These are phyloP conservation scores for Phytopythium delawarense DNA, from an alignment of 352 stramenopile species.

Conservation along the genomic window DNA sequence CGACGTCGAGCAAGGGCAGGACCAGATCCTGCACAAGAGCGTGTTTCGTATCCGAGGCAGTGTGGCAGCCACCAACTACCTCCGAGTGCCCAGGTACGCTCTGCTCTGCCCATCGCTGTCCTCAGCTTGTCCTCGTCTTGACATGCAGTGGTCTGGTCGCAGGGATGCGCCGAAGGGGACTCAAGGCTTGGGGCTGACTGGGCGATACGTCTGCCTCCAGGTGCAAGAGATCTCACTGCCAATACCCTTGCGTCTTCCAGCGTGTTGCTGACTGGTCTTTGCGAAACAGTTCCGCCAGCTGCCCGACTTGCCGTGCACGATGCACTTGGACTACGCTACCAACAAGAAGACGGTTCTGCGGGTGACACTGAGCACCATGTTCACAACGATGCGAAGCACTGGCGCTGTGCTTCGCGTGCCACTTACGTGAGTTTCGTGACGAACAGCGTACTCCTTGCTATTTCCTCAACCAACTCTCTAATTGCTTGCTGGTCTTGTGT, in stretches of 20 bases:
- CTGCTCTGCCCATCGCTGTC: too few relatives aligned
- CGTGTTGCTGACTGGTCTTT: neutral
- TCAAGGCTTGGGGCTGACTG: conserved; percentile 58
- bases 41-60: conserved; percentile 71
- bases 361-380: conserved; percentile 75
- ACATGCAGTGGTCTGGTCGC: neutral
- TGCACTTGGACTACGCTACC: conserved; percentile 72
- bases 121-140: neutral
- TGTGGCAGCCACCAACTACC: conserved; percentile 70
- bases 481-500: neutral
- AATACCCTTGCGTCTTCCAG: neutral
- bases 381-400: conserved; percentile 42
- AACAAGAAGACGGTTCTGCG: conserved; percentile 60
- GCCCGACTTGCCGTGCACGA: conserved; percentile 35
- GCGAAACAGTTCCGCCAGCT: conserved; percentile 30
- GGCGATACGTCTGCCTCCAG: conserved; percentile 71
- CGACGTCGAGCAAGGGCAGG: conserved; percentile 65
- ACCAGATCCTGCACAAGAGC: conserved; percentile 69
- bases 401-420: conserved; percentile 60
- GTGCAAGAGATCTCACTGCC: conserved; percentile 12
- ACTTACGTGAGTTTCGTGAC: conserved; percentile 22
- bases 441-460: neutral
- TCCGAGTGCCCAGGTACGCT: conserved; percentile 54
- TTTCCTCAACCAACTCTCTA: too few relatives aligned
- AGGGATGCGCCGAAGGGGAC: conserved; percentile 44